Evolutionary conservation across 2,329 filamentous ascomycete species (phyloP), one percentile per base, ranked within the genome.

Genomic region (Ophiostoma perfectum): DNA sequence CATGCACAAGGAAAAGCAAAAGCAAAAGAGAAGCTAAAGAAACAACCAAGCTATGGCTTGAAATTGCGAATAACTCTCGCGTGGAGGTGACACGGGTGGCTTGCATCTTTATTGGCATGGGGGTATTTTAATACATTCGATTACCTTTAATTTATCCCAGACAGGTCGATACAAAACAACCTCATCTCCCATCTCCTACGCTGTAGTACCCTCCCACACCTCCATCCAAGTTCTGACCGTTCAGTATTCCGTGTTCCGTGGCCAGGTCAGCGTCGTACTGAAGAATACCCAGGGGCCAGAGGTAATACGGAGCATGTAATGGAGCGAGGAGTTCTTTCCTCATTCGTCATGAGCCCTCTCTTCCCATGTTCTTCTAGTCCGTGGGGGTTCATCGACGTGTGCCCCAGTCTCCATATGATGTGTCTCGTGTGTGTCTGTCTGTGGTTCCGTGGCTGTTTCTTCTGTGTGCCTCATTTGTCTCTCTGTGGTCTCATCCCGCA

Each of bases 201-300:
- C 27, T n/a, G 45, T 49, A 3, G 49, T 4, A 55, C 49, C 49
- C 49, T 18, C 27, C 27, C 27, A 27, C 27, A 27, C 27, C 27
- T 27, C 27, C 27, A 27, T 27, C 27, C 27, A 27, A 27, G 49
- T 14, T 52, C 47, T 36, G 49, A 4, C 49, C 49, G 49, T 55
- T 55, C 49, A 55, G 27, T 55, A 55, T 36, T 55, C 49, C 49
- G 49, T 55, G 49, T 55, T 55, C 18, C 49, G 49, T 55, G 49
- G 5, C 4, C 49, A 55, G 16, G 47, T 12, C 18, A 55, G 49
- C 49, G 49, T 55, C 4, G 49, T 55, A 36, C 18, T 55, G 18
- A 27, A 27, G n/a, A 27, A 55, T 18, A 55, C 49, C 49, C 18
- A 52, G 47, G 27, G 27, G 27, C 27, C 47, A 36, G 12, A 55